Conservation (phyloP, 345 rosid genomes). For the Aquilaria yunnanensis region DNA sequence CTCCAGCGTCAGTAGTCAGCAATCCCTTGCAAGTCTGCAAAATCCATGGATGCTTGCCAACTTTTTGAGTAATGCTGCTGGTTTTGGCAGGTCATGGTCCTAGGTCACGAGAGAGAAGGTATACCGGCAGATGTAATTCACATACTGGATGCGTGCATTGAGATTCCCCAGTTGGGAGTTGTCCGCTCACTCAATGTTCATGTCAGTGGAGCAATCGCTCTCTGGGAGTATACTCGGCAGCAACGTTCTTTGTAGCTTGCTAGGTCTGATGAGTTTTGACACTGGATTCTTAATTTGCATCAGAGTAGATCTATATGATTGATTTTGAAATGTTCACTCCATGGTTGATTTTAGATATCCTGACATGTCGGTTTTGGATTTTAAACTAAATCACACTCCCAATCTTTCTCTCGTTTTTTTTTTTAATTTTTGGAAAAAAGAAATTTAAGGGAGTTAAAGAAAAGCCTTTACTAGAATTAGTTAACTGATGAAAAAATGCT, state of each 20-base stretch:
- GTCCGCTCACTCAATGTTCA: conserved; percentile 94
- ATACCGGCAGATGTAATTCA: conserved; percentile 91
- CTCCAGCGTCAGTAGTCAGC: too few relatives aligned
- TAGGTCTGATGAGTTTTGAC: background rate
- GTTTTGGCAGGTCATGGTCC: conserved; percentile 67
- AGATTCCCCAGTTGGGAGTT: conserved; percentile 94
- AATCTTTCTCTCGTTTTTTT: too few relatives aligned
- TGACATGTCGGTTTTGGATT: too few relatives aligned
- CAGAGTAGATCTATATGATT: too few relatives aligned
- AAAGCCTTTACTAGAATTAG: too few relatives aligned
- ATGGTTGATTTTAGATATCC: too few relatives aligned
- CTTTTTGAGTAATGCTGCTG: background rate
- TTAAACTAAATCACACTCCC: too few relatives aligned
- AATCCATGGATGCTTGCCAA: background rate
- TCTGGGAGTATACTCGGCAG: conserved; percentile 97
- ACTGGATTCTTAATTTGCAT: too few relatives aligned
- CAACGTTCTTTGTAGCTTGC: conserved; percentile 48
- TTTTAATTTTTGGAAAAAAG: too few relatives aligned
- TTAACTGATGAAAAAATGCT: too few relatives aligned
- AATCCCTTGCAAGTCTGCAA: background rate
- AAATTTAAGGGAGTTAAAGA: too few relatives aligned
- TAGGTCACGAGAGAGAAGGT: conserved; percentile 93
- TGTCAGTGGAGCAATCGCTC: conserved; percentile 94
- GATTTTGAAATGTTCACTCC: too few relatives aligned
- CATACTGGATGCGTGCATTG: conserved; percentile 77